Evolutionary conservation across 2,329 filamentous ascomycete genomes (phyloP), one percentile per base, ranked within the genome.

Genomic region (Cladophialophora exuberans): DNA sequence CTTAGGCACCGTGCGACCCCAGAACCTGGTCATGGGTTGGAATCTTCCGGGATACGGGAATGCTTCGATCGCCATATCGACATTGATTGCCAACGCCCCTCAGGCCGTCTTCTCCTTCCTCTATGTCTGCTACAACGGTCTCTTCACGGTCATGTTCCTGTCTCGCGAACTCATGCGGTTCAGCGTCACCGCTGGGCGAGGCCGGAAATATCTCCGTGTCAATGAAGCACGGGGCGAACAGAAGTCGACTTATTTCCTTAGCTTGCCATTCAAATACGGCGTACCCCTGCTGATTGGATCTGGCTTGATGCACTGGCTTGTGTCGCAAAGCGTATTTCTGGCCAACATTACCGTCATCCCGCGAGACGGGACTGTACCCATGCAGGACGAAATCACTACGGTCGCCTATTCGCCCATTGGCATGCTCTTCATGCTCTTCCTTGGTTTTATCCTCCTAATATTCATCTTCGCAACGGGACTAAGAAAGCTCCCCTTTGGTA

Each of bases 301-400:
- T 1, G 69, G 65, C 0, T 3, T 76, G 1, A 64, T 80, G 49
- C 77, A 81, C 59, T 81, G 77, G 77, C 66, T 80, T 4, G 67
- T 78, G 3, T 81, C 77, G 0, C 75, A 78, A 54, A 73, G 71
- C 38, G 55, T 79, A 1, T 80, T 78, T 62, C 58, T 79, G 0
- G 73, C 73, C 0, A 65, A 71, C 2, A 71, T 76, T 26, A 56
- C 57, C 5, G 46, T 58, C 20, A 61, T 58, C 47, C 50, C 60
- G 4, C 39, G 39, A 15, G 54, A 61, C 26, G 62, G 57, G 7
- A 46, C 28, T 6, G 46, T 58, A 30, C 54, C 59, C 10, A 53
- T 57, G 54, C 50, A 59, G 18, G 57, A 62, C 44, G 55, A 56
- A 7, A 53, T 66, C 46, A 61, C 57, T 17, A 63, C 62, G 2